phyloP scores from a whole-genome alignment of 148 eudicot species.

The Camellia lanceoleosa region DNA sequence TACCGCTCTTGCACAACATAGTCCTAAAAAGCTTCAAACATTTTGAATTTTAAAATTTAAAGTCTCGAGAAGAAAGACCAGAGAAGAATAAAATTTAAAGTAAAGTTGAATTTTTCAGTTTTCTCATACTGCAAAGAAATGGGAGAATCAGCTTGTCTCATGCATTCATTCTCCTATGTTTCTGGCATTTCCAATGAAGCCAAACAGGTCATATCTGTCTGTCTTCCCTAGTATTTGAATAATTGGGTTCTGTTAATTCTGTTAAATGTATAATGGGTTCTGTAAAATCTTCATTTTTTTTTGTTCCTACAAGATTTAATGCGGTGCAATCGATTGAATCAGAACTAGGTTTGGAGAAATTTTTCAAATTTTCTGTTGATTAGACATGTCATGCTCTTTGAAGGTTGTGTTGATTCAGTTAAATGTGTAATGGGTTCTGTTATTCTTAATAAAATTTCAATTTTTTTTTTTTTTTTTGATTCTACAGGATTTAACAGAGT shows the following conservation, averaged over 20 bases:
- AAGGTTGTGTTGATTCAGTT: too few relatives aligned
- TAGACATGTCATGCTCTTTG: background rate
- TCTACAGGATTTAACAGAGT: background rate
- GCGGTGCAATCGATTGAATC: background rate
- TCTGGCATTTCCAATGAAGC: background rate
- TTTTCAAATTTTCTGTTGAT: background rate
- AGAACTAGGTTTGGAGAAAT: background rate
- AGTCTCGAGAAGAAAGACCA: background rate
- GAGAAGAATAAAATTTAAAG: background rate
- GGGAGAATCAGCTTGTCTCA: conserved; percentile 15
- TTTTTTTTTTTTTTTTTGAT: background rate
- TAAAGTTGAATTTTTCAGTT: background rate
- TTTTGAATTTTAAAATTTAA: background rate
- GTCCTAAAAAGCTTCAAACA: background rate
- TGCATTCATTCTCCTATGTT: background rate
- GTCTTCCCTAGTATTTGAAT: background rate
- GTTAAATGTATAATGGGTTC: background rate
- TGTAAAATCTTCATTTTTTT: background rate
- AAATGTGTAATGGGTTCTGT: too few relatives aligned
- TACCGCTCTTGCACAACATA: background rate
- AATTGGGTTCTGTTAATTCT: background rate
- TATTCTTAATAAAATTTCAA: background rate
- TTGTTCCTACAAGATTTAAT: background rate
- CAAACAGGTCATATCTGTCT: background rate
- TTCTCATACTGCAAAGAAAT: background rate